Conservation (phyloP, 768 basidiomycete genomes). For the Tricholoma saponaceum region DNA sequence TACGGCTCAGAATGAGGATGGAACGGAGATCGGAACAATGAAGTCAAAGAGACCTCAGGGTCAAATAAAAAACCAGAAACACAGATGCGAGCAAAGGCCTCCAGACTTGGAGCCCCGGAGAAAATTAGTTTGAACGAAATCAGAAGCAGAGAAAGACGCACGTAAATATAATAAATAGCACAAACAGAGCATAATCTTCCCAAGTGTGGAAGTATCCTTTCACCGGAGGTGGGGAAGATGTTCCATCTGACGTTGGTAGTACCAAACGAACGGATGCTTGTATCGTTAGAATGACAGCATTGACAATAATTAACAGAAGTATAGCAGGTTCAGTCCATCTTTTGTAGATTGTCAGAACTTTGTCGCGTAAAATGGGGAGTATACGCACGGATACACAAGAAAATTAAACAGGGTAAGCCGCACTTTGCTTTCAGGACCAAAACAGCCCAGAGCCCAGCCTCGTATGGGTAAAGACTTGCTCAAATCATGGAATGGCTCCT, state of each 20-base stretch:
- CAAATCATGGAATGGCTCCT: conserved; percentile 37
- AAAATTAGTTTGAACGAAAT: conserved; percentile 3
- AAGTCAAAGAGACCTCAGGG: conserved; percentile 60
- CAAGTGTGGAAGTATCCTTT: conserved; percentile 82
- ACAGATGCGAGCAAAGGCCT: conserved; percentile 84
- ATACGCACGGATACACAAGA: conserved; percentile 66
- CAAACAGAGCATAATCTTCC: conserved; percentile 89
- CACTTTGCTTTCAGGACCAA: conserved; percentile 65
- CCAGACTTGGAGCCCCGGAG: conserved; percentile 46
- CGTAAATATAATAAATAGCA: conserved; percentile 84
- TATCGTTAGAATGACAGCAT: conserved; percentile 77
- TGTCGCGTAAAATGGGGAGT: conserved; percentile 2
- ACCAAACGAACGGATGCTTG: conserved; percentile 68
- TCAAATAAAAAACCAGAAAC: conserved; percentile 88
- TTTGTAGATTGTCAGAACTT: conserved; percentile 2
- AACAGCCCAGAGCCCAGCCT: conserved; percentile 73
- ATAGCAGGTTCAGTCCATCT: conserved; percentile 89
- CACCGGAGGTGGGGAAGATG: conserved; percentile 35
- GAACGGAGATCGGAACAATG: conserved; percentile 40
- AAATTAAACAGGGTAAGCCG: conserved; percentile 64
- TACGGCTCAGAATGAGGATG: conserved; percentile 26
- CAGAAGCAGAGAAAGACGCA: conserved; percentile 32
- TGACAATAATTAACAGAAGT: conserved; percentile 76
- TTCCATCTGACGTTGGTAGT: conserved; percentile 40
- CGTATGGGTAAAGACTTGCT: conserved; percentile 51